Base-by-base conservation (phyloP, 176 grass and related monocot species). In the Ananas comosus region DNA sequence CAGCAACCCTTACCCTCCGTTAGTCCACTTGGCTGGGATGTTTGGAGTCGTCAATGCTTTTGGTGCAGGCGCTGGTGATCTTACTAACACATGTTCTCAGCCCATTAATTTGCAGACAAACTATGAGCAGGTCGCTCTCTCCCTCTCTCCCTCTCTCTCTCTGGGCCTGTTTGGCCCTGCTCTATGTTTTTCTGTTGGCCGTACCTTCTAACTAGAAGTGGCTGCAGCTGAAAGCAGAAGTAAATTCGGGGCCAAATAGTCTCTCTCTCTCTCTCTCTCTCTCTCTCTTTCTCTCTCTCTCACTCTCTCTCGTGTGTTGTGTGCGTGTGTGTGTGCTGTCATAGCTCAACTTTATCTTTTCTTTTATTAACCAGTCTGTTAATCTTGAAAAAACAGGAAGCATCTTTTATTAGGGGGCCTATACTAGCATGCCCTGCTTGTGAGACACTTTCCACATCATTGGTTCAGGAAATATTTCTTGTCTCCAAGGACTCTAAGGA, bases 401-500 rank as follows among this genome's bases (percentile, higher is more conserved):
- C 76, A 70, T 83, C 76, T 74, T 81, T 89, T 74, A 73, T 92
- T 24, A 83, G 76, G 70, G 81, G 86, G 58, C 82, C 86, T 29
- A 16, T 97, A 82, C 74, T 97, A 64, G 79, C 71, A 48, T 87
- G 83, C 82, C 82, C 82, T 85, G 50, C 71, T 74, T 69, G 86
- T 71, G 89, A 92, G 86, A 87, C 72, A 69, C 75, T 96, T 48
- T 83, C 83, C 67, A 87, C 76, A 19, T 73, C 83, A 70, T 85
- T 91, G 76, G 47, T 90, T 83, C 93, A 85, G 74, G 89, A 90
- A 85, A 88, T 92, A 58, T 90, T 90, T 90, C 79, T 97, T 72
- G 83, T 97, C 67, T 84, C 94, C 51, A 97, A 92, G 79, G 82
- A 88, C 42, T 78, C 76, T 63, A 78, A 83, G 71, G 86, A 97